These are phyloP conservation scores for Erythrophleum fordii DNA, from an alignment of 306 rosid genomes.

Conservation along the genomic window DNA sequence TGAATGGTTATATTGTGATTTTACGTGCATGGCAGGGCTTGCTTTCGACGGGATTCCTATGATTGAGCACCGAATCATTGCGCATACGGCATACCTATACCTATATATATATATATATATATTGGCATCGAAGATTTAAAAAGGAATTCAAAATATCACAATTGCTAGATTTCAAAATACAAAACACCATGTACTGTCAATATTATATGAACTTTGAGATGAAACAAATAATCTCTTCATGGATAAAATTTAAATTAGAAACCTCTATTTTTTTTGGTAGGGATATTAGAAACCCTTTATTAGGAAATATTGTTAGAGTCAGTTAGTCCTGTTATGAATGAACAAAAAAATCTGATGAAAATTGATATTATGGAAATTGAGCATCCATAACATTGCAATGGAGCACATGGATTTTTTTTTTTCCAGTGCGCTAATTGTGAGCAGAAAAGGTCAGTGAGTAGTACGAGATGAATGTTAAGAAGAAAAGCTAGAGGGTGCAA, in stretches of 20 bases:
- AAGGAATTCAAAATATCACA: background rate
- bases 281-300: background rate
- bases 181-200: background rate
- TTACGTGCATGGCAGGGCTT: conserved; percentile 44
- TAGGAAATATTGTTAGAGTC: background rate
- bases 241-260: too few species aligned
- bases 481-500: background rate
- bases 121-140: background rate
- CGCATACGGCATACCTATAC: background rate
- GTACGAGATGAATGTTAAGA: background rate
- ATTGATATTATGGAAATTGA: too few species aligned
- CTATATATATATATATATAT: too few species aligned
- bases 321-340: background rate
- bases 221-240: background rate
- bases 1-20: conserved; percentile 17
- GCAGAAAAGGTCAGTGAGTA: background rate
- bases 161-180: background rate
- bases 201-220: background rate
- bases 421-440: background rate
- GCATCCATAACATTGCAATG: too few species aligned
- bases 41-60: conserved; percentile 7
- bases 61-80: conserved; percentile 31
- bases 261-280: background rate
- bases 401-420: background rate
- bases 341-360: background rate